Evolutionary conservation across 495 filamentous ascomycete genomes (phyloP), one percentile per base, ranked within the genome.

Genomic region (Penicillium cosmopolitanum): DNA sequence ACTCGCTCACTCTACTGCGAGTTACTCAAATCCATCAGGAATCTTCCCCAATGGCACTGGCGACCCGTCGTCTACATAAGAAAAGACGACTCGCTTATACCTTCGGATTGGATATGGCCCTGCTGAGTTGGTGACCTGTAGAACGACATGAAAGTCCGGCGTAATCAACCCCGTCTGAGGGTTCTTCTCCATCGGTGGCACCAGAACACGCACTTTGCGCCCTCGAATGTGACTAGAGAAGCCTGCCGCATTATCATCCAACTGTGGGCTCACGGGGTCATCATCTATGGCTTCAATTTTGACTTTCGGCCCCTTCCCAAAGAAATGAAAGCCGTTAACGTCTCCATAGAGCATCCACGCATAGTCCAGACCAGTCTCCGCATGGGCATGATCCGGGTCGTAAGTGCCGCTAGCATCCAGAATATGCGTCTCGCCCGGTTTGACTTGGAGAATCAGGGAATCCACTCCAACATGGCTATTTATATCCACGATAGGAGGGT

Each of bases 401-500:
- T 71, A 74, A 11, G 66, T 70, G 28, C 52, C 55, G 2, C 60
- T 64, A 13, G 77, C 76, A 66, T 80, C 73, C 4, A 79, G 58
- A 2, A 44, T 58, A 4, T 78, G 46, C 5, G 50, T 66, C 35
- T 18, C 51, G 8, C 71, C 72, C 15, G 74, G 66, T 23, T 66
- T 62, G 3, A 63, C 66, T 15, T 68, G 60, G 5, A 79, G 50
- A 0, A 40, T 23, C 23, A 78, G 21, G 8, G 73, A 66, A 6
- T 66, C 63, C 19, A 66, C 43, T 1, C 69, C 69, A 1, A 15
- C 31, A 51, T 50, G 65, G 3, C 71, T 72, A 55, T 82, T 80
- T 25, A 80, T 52, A 38, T 53, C 48, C n/a, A 76, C 63, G 3
- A 79, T 59, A 12, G 76, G 76, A 23, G 67, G 65, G 55, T 80